Base-by-base conservation (phyloP, 2,329 filamentous ascomycete species). In the Fusarium newnesense region DNA sequence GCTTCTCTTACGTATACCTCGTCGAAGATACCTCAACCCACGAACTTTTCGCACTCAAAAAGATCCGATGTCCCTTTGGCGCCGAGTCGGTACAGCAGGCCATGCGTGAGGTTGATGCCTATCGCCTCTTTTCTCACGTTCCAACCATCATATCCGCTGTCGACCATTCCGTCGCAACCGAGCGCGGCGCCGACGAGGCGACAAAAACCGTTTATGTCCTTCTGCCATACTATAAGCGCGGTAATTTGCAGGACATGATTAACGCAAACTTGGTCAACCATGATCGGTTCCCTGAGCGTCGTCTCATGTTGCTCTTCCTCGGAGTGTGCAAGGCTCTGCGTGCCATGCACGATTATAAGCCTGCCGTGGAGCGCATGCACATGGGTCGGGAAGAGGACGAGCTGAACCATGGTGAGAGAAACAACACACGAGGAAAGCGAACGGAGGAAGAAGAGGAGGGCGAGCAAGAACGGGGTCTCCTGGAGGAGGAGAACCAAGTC, bases 191-290 rank as follows among this genome's bases (percentile, higher is more conserved):
- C 62, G 89, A 90, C 76, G 89, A 90, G 70, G 82, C 81, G 84
- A 88, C 92, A 70, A 98, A 98, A 86, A 98, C 96, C 0, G 96
- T 98, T 60, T 99, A 99, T 83, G 96, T 99, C 70, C 87, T 99
- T 47, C 88, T 99, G 26, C 96, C 96, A 18, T 99, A 98, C 85
- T 99, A 98, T 85, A 88, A 95, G 77, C 89, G 96, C 74, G 96
- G 96, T 19, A 99, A 99, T 82, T 88, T 99, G 42, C 96, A 99
- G 84, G 96, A 99, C 84, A 93, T 97, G 80, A 98, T 99, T 86
- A 99, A 99, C 83, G 96, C 96, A 73, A 99, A 99, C 83, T 86
- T 98, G 61, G 96, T 99, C 82, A 98, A 98, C 83, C 94, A 97
- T 81, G 94, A 93, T 42, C 89, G 88, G 58, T 98, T 99, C 78